Evolutionary conservation across 2,329 filamentous ascomycete genomes (phyloP).

Genomic region (Colletotrichum sp.): DNA sequence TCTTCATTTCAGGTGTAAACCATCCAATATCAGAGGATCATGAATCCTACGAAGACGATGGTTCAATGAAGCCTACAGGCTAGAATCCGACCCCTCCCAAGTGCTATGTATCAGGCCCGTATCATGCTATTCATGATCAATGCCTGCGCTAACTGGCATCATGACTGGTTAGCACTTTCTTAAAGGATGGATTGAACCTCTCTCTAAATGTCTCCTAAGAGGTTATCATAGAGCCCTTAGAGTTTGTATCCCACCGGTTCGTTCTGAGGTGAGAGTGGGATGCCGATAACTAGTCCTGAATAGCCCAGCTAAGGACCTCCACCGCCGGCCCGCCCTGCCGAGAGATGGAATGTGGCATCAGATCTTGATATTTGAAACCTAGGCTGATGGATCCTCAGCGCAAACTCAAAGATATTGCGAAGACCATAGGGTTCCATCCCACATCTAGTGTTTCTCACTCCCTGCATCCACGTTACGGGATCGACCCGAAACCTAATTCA

Average conservation of each 20-base stretch:
- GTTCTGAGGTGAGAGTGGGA: not conserved
- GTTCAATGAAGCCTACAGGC: not conserved
- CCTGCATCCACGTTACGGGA: not conserved
- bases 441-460: not conserved
- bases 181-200: fast-evolving
- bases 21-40: not conserved
- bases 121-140: not conserved
- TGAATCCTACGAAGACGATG: not conserved
- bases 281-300: not conserved
- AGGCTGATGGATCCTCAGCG: not conserved
- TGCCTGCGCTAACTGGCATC: not conserved
- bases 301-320: not conserved
- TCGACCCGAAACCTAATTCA: not conserved
- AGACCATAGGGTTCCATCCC: not conserved
- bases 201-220: not conserved
- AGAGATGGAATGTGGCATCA: not conserved
- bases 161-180: not conserved
- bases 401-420: not conserved
- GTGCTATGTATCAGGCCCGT: not conserved
- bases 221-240: fast-evolving
- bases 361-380: not conserved
- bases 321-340: not conserved
- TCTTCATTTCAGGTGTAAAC: fast-evolving
- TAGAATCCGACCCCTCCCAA: not conserved
- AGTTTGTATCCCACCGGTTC: not conserved